Base-by-base conservation (phyloP, 2,329 filamentous ascomycete species). In the Beauveria australis region DNA sequence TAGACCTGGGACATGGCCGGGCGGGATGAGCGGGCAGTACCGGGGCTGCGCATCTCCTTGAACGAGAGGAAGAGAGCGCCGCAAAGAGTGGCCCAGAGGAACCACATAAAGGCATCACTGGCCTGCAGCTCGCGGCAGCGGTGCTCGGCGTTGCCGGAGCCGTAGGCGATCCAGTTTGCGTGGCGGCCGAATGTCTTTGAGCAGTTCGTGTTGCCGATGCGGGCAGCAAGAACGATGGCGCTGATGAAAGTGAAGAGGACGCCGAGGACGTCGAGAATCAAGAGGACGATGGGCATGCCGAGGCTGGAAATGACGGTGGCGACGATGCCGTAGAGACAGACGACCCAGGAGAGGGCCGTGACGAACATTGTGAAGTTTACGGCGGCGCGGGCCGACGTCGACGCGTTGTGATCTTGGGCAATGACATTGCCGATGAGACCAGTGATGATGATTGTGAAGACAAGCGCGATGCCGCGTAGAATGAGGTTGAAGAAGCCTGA, bases 71-170 rank as follows among this genome's bases (percentile, higher is more conserved):
- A 76, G 49, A 85, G 71, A 46, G 80, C 79, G 3, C 77, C 84
- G 30, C 78, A 75, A 68, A 87, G 89, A 28, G 81, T 78, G 44
- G 76, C 80, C 71, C 87, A 90, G 53, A 90, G 81, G 75, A 92
- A 92, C 88, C 88, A 93, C 75, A 91, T 80, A 76, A 93, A 93
- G 43, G 84, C 88, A 40, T 83, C 84, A 64, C 83, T 82, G 43
- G 89, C 89, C 76, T 92, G 89, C 18, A 90, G 82, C 75, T 91
- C 85, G 64, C 83, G 85, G 76, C 89, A 92, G 65, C 88, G 82
- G 76, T 87, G 85, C 70, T 78, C 72, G 62, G 80, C 77, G 72
- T 87, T 71, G 63, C 65, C 63, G 51, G 85, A 86, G 61, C 86
- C 86, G 70, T 81, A 88, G 28, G 79, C 86, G 70, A 89, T 84